Evolutionary conservation across 257 asterid genomes (phyloP), one percentile per base, ranked within the genome.

Genomic region (Ilex aquifolium): DNA sequence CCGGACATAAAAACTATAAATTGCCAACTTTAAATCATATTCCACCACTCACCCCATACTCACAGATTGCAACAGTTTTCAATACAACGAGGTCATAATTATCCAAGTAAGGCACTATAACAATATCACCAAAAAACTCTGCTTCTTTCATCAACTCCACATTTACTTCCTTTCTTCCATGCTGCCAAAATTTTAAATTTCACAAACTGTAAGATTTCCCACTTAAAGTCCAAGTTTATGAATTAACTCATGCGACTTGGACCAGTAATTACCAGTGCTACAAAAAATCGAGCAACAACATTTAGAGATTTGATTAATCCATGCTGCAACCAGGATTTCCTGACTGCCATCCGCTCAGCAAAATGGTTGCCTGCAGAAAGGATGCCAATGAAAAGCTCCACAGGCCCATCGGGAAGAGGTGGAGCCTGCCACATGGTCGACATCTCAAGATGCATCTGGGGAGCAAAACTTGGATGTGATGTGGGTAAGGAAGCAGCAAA

Each of bases 281-380:
- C 88, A 73, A 92, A 88, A 74, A 92, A 92, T 9, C 95, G 95
- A 72, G 89, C 77, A 31, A 92, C 88, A 32, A 83, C 75, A 69
- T 75, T 77, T 31, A 88, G 73, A 30, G 93, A 88, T 67, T 80
- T 76, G 65, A 91, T 72, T 31, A 80, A 66, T 62, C 76, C 40
- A 69, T 88, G 80, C 77, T 91, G 95, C 92, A 91, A 70, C 98
- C 98, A 91, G 0, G 97, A 88, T 76, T 91, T 91, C 73, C 96
- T 83, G 44, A 88, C 95, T 3, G 97, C 90, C 98, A 91, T 91
- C 72, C 96, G 70, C 84, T 91, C 98, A 13, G 95, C 93, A 79
- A 91, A 91, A 79, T 91, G 98, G 71, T 86, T 91, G 53, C 95
- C 95, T 42, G 96, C 96, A 36, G 98, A 91, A 57, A 91, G 95